These are phyloP conservation scores for Ganoderma lingzhi DNA, from an alignment of 1,284 basidiomycete genomes.

Conservation along the genomic window DNA sequence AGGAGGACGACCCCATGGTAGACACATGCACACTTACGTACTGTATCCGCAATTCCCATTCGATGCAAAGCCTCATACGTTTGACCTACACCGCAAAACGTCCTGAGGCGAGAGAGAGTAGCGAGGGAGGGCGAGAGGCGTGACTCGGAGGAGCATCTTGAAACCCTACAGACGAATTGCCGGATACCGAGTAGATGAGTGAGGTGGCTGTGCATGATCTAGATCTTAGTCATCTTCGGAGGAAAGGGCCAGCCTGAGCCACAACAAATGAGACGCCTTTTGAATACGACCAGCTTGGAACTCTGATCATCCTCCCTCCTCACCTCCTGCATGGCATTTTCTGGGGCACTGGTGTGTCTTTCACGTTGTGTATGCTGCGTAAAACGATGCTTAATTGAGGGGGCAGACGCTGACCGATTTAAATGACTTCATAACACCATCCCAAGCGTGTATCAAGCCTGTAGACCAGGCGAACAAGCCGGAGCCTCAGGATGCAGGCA, in stretches of 20 bases:
- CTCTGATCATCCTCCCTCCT: conserved; percentile 2
- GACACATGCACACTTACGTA: neutral
- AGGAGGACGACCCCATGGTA: conserved; percentile 14
- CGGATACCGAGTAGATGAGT: neutral
- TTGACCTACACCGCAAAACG: neutral
- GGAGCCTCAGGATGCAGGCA: conserved; percentile 56
- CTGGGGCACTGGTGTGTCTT: conserved; percentile 82
- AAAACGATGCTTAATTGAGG: conserved; percentile 10
- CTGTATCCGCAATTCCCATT: neutral
- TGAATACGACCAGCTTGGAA: neutral
- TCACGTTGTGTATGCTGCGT: neutral
- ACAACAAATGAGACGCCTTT: neutral
- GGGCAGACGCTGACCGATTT: conserved; percentile 89
- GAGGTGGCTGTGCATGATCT: conserved; percentile 5
- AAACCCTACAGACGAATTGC: neutral
- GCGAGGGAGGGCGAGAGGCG: neutral
- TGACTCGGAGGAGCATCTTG: too few relatives aligned
- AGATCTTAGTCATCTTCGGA: conserved; percentile 8
- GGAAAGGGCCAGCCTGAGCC: neutral
- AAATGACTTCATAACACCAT: conserved; percentile 98
- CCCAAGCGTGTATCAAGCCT: conserved; percentile 98
- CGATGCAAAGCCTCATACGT: neutral
- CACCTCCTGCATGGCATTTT: conserved; percentile 77
- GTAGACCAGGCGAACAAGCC: conserved; percentile 72
- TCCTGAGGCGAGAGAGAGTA: neutral